Evolutionary conservation across 1,284 basidiomycete genomes (phyloP).

Genomic region (Sporisorium exsertum): DNA sequence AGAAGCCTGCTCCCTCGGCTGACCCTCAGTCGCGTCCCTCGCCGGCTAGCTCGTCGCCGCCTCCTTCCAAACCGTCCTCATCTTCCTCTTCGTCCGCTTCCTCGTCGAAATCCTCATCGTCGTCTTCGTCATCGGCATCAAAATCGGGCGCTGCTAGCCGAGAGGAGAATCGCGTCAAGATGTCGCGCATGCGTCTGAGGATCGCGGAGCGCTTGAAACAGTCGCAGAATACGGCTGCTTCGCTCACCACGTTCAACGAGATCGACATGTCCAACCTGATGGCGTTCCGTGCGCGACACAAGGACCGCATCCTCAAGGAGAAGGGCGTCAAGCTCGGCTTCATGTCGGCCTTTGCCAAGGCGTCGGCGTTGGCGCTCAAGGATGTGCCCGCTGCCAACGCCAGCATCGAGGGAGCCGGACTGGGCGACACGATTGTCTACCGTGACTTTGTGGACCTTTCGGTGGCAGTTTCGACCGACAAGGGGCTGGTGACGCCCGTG

Average conservation of each 20-base stretch:
- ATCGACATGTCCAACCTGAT: slow-evolving; percentile 98
- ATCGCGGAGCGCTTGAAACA: slow-evolving; percentile 98
- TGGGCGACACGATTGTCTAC: slow-evolving; percentile 92
- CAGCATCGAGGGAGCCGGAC: slow-evolving; percentile 78
- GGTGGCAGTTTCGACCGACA: slow-evolving; percentile 96
- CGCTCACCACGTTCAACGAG: slow-evolving; percentile 98
- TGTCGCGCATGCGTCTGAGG: slow-evolving; percentile 83
- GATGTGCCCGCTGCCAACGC: slow-evolving; percentile 96
- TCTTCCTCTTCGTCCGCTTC: slow-evolving; percentile 26
- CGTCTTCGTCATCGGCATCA: slow-evolving; percentile 31
- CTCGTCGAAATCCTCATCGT: slow-evolving; percentile 21
- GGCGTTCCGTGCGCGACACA: slow-evolving; percentile 93
- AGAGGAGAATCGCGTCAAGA: slow-evolving; percentile 83
- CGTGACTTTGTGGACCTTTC: slow-evolving; percentile 77
- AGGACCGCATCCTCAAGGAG: slow-evolving; percentile 90
- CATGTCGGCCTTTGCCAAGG: slow-evolving; percentile 97
- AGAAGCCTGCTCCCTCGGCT: slow-evolving; percentile 62
- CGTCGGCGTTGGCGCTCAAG: slow-evolving; percentile 84
- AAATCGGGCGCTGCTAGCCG: slow-evolving; percentile 71
- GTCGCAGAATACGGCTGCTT: slow-evolving; percentile 96
- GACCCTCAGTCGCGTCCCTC: slow-evolving; percentile 29
- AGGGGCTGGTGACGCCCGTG: slow-evolving; percentile 96
- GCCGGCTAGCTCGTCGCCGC: slow-evolving; percentile 24
- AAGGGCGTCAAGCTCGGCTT: slow-evolving; percentile 97
- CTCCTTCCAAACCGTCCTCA: slow-evolving; percentile 33